Percentiles rank a stretch among this genome's conserved stretches.
These are phyloP conservation scores for Medicago lupulina DNA, from an alignment of 306 rosid species.

Conservation along the genomic window DNA sequence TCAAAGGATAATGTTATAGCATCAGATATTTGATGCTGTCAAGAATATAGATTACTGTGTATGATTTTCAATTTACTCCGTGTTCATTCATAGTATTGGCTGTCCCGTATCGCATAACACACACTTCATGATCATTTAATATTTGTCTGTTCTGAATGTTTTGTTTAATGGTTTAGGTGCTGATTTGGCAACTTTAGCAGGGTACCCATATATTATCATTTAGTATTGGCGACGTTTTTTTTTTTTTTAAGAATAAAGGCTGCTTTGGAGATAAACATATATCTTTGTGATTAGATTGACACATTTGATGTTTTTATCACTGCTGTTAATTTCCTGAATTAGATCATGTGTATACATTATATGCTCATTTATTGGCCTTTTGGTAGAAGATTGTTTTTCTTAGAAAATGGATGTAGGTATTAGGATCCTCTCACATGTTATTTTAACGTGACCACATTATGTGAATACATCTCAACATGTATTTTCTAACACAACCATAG, in stretches of 20 bases:
- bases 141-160: too few species aligned
- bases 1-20: too few species aligned
- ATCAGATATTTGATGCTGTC: too few species aligned
- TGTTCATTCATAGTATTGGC: too few species aligned
- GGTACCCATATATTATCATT: slow-evolving; percentile 5
- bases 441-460: slow-evolving; percentile 8
- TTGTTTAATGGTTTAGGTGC: background rate
- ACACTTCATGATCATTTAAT: too few species aligned
- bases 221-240: background rate
- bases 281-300: background rate
- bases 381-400: slow-evolving; percentile 21
- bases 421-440: background rate
- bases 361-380: slow-evolving; percentile 22
- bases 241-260: background rate
- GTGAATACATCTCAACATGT: slow-evolving; percentile 15
- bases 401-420: background rate
- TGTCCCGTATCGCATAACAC: too few species aligned
- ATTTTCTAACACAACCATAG: background rate
- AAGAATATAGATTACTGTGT: too few species aligned
- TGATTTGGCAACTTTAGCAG: background rate
- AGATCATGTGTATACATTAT: background rate
- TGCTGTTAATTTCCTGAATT: background rate
- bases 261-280: background rate
- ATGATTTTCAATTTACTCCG: too few species aligned
- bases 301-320: background rate